Evolutionary conservation across 140 eudicot genomes (phyloP), one percentile per base, ranked within the genome.

Genomic region (Erigeron philadelphicus): DNA sequence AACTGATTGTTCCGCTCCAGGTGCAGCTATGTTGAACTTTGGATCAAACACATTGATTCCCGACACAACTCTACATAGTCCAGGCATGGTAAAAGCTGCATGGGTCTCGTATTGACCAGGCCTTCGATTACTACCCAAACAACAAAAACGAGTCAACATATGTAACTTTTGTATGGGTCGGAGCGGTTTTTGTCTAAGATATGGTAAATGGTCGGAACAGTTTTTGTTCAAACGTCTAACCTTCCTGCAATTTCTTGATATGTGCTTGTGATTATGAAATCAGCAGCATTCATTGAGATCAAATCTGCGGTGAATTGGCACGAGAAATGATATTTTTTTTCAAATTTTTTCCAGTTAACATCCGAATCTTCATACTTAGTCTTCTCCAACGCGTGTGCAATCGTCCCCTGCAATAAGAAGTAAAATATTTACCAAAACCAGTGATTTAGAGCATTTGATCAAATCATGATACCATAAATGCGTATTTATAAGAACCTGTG

Each of bases 201-300:
- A n/a, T n/a, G n/a, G n/a, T n/a, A 21, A 21, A 21, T 1, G 4
- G 38, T 4, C 38, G 38, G 38, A 31, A 31, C 38, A 31, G 38
- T 31, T 31, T 0, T 31, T 31, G 35, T 11, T 44, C 19, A 49
- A 15, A 68, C 31, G 41, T 78, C 87, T 72, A 52, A 90, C 97
- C 97, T 90, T 83, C 97, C 97, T 6, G 95, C 97, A 58, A 90
- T 90, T 82, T 90, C 97, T 85, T 85, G 97, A 57, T 76, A 90
- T 5, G 97, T 90, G 80, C 97, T 90, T 35, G 97, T 86, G 47
- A 90, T 84, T 55, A 90, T 79, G 75, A 88, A 90, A 80, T 90
- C 97, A 54, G 97, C 83, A 58, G 97, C 57, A 50, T 90, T 90
- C 96, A 90, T 90, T 12, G 97, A 88, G 45, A 90, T 79, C 59